These are phyloP conservation scores for Tuber indicum DNA, from an alignment of 495 filamentous ascomycete species.

Conservation along the genomic window DNA sequence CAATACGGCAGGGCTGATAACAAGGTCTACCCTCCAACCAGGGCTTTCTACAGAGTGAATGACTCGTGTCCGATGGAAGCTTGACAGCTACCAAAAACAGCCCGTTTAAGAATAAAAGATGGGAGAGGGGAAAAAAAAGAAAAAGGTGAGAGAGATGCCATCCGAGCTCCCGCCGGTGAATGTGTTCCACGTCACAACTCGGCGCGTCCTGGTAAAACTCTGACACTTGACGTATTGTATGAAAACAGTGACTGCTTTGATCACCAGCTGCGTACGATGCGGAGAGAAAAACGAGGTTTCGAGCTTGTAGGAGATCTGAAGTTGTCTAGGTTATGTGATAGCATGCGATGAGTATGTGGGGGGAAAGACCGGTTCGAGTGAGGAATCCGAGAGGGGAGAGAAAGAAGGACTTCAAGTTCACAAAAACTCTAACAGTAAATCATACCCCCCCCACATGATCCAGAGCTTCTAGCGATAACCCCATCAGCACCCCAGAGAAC, in stretches of 20 bases:
- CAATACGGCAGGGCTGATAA: neutral
- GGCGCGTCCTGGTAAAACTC: neutral
- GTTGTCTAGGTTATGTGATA: neutral
- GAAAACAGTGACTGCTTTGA: neutral
- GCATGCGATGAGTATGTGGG: neutral
- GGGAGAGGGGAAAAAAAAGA: neutral
- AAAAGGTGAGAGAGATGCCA: neutral
- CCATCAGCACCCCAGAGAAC: neutral
- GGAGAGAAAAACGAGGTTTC: neutral
- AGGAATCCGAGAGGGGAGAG: neutral
- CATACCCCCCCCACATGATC: neutral
- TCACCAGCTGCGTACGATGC: neutral
- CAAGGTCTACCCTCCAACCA: neutral
- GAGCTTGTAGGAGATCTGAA: neutral
- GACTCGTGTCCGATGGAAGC: neutral
- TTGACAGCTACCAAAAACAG: neutral
- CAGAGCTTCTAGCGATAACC: neutral
- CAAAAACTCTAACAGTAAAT: neutral
- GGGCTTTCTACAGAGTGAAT: neutral
- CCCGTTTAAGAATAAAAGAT: neutral
- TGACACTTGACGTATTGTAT: neutral
- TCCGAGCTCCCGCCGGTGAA: neutral
- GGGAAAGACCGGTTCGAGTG: neutral
- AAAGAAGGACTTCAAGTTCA: neutral
- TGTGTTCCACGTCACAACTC: conserved; percentile 6